A percentile compares a stretch with the other conserved stretches of the same genome.
Evolutionary conservation across 2,329 filamentous ascomycete species (phyloP).

Genomic region (Penicillium expansum): DNA sequence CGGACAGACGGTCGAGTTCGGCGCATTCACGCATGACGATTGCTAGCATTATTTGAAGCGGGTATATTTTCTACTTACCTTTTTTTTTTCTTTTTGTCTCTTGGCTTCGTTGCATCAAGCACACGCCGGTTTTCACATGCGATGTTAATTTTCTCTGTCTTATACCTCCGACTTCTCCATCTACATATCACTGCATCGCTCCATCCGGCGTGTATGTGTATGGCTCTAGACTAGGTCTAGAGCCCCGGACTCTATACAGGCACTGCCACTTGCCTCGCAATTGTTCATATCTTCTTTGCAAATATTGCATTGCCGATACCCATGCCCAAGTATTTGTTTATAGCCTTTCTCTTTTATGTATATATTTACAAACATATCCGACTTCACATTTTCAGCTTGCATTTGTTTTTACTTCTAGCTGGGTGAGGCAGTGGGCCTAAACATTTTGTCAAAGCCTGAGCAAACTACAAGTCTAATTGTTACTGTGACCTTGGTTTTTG

Average conservation of each 20-base stretch:
- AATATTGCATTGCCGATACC: conserved; percentile 13
- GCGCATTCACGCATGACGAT: conserved; percentile 47
- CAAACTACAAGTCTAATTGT: not conserved
- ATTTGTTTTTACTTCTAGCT: not conserved
- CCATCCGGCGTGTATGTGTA: not conserved
- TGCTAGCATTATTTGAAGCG: conserved; percentile 44
- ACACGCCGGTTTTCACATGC: not conserved
- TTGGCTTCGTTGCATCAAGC: not conserved
- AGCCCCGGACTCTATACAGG: not conserved
- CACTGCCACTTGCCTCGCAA: not conserved
- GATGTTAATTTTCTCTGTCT: not conserved
- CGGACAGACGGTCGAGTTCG: conserved; percentile 29
- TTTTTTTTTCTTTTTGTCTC: not conserved
- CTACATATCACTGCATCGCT: not conserved
- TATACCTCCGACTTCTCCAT: not conserved
- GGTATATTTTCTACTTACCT: not conserved
- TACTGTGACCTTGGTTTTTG: not conserved
- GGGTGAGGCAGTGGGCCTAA: not conserved
- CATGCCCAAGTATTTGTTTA: conserved; percentile 5
- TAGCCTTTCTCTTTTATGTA: not conserved
- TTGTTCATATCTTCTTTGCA: conserved; percentile 2
- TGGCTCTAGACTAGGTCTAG: no score
- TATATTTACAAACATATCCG: not conserved
- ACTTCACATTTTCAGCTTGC: not conserved
- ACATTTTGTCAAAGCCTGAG: not conserved